Evolutionary conservation across 2,329 filamentous ascomycete genomes (phyloP), one percentile per base, ranked within the genome.

Genomic region (Huntiella decipiens): DNA sequence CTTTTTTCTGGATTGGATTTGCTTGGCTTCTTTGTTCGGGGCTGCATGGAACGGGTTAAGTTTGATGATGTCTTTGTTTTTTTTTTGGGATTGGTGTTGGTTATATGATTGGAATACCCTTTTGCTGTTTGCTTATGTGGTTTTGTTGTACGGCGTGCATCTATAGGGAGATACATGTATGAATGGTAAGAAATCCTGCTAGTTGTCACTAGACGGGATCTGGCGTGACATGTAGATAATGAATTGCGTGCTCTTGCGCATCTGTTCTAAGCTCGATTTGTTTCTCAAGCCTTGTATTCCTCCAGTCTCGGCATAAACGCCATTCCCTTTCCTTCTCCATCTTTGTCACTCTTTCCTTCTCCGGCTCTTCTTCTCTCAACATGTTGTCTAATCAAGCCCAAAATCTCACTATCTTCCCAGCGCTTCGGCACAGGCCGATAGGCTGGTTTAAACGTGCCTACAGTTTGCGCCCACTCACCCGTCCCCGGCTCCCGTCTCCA

Each of bases 401-500:
- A 63, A 45, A 95, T 75, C 65, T 87, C 79, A 53, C 82, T 92
- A 51, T 79, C 77, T 62, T 71, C 75, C 91, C 91, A 98, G 52
- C 88, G 71, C 54, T 66, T 63, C 10, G 91, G 91, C 48, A 96
- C 87, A 35, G 88, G 88, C 46, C 88, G 70, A 63, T 95, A 95
- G 33, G 87, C 85, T 28, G 88, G 85, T 68, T 83, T 88, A 63
- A 94, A 95, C 16, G 84, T 87, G 31, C 91, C 91, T 4, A 95
- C 71, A 1, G 91, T 98, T 70, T 96, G 88, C 51, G 85, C 84
- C 91, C 91, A 98, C 66, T 98, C 91, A 51, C 87, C 86, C 60
- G 52, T 50, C 42, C 61, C 54, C 43, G 62, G 56, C 50, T 62
- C 56, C 45, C 60, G 58, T 43, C 56, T 58, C 46, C 48, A 57